Conservation (phyloP, 1,139 yeast species). For the Sugiyamaella castrensis region DNA sequence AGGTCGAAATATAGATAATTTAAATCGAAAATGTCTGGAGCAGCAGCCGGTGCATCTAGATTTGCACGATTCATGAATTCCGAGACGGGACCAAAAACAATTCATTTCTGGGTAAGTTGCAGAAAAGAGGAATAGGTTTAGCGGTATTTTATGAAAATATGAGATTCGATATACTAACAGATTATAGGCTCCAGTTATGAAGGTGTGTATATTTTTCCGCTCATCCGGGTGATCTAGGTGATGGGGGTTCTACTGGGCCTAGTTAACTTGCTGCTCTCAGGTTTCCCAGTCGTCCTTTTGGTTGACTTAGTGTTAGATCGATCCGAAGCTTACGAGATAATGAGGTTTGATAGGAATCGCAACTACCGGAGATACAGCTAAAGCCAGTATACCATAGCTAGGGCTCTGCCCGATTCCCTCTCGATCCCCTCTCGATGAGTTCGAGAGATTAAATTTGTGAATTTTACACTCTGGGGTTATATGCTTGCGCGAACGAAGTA, state of each 20-base stretch:
- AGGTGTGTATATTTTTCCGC: constrained; percentile 30
- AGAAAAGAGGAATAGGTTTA: not conserved
- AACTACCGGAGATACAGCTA: too few relatives aligned
- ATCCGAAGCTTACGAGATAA: too few relatives aligned
- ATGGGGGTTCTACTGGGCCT: not conserved
- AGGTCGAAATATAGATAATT: not conserved
- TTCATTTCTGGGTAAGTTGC: constrained; percentile 77
- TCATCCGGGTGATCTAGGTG: not conserved
- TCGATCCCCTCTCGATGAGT: too few relatives aligned
- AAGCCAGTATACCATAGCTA: too few relatives aligned
- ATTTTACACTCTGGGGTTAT: too few relatives aligned
- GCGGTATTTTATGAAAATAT: not conserved
- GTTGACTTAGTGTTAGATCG: too few relatives aligned
- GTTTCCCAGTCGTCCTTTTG: too few relatives aligned
- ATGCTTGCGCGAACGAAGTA: too few relatives aligned
- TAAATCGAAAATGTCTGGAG: constrained; percentile 44
- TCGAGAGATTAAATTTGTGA: too few relatives aligned
- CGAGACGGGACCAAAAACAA: constrained; percentile 92
- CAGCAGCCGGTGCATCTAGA: constrained; percentile 38
- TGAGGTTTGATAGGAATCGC: too few relatives aligned
- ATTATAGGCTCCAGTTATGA: constrained; percentile 50
- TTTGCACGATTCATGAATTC: constrained; percentile 73
- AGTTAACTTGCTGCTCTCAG: too few relatives aligned
- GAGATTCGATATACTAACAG: constrained; percentile 1
- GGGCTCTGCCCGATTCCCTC: too few relatives aligned